Percentiles rank a stretch among this genome's conserved stretches.
Evolutionary conservation across 2,329 filamentous ascomycete genomes (phyloP).

Genomic region (Epichloe baconii): DNA sequence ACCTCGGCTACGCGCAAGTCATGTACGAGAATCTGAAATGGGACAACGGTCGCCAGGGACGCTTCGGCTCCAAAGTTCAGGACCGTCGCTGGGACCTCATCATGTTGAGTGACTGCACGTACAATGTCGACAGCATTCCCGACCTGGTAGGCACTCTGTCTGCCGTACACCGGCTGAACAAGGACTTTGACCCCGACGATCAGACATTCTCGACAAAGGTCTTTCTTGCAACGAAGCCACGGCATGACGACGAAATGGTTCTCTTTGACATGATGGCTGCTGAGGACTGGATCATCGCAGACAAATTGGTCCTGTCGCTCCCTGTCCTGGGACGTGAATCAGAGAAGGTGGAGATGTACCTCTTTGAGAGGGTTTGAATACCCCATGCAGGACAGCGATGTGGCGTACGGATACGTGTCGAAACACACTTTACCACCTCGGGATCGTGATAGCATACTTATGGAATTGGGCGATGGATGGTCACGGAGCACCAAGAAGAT

Average conservation of each 20-base stretch:
- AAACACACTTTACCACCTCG: too few species aligned
- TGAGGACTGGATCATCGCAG: conserved; percentile 30
- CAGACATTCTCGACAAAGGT: conserved; percentile 25
- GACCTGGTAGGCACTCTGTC: conserved; percentile 40
- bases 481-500: too few species aligned
- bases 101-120: conserved; percentile 47
- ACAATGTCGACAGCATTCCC: conserved; percentile 43
- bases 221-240: conserved; percentile 41
- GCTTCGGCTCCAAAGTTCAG: conserved; percentile 28
- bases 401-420: too few species aligned
- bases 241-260: conserved; percentile 38
- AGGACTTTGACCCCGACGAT: conserved; percentile 9
- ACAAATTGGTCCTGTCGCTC: conserved; percentile 29
- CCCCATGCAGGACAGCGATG: too few species aligned
- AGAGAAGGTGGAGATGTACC: conserved; percentile 38
- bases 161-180: conserved; percentile 29
- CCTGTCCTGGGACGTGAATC: conserved; percentile 31
- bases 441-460: too few species aligned
- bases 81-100: conserved; percentile 36
- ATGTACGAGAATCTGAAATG: conserved; percentile 45
- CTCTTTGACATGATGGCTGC: conserved; percentile 34
- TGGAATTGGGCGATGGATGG: too few species aligned
- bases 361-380: conserved; percentile 27
- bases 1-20: conserved; percentile 14
- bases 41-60: conserved; percentile 34